phyloP scores from a whole-genome alignment of 805 yeast genomes.

The Dipodascopsis tothii region DNA sequence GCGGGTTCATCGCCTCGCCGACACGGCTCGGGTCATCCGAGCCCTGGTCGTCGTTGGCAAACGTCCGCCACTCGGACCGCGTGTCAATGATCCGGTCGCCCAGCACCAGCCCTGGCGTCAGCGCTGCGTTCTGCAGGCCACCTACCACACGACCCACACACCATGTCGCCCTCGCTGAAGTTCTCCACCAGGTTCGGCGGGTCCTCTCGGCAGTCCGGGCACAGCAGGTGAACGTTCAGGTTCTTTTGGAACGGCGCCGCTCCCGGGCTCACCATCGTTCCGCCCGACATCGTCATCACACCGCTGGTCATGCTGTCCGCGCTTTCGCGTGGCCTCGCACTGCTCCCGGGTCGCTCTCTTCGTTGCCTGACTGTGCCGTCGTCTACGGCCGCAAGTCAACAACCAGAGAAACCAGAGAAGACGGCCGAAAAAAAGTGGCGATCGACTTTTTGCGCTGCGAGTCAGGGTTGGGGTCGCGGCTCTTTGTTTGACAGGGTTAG shows the following conservation, averaged over 20 bases:
- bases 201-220: conserved; percentile 92
- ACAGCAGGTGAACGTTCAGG: conserved; percentile 77
- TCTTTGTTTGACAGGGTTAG: too few species aligned
- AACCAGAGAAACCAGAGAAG: too few species aligned
- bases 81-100: conserved; percentile 91
- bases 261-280: neutral
- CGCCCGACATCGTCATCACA: too few species aligned
- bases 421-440: too few species aligned
- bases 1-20: conserved; percentile 92
- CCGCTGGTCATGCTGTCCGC: too few species aligned
- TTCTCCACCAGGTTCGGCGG: conserved; percentile 95
- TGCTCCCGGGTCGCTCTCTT: too few species aligned
- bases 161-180: conserved; percentile 95
- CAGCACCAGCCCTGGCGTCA: conserved; percentile 47
- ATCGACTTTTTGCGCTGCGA: too few species aligned
- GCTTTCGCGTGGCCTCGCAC: too few species aligned
- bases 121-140: neutral
- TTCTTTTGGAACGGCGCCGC: conserved; percentile 32
- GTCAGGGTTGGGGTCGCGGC: too few species aligned
- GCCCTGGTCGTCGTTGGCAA: conserved; percentile 93
- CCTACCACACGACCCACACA: conserved; percentile 90
- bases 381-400: too few species aligned
- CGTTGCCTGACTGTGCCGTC: too few species aligned
- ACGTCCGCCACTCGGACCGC: conserved; percentile 97
- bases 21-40: conserved; percentile 99